Percentiles rank a stretch among this genome's conserved stretches.
Conservation (phyloP, 176 grass and related monocot genomes). For the Alopecurus myosuroides region DNA sequence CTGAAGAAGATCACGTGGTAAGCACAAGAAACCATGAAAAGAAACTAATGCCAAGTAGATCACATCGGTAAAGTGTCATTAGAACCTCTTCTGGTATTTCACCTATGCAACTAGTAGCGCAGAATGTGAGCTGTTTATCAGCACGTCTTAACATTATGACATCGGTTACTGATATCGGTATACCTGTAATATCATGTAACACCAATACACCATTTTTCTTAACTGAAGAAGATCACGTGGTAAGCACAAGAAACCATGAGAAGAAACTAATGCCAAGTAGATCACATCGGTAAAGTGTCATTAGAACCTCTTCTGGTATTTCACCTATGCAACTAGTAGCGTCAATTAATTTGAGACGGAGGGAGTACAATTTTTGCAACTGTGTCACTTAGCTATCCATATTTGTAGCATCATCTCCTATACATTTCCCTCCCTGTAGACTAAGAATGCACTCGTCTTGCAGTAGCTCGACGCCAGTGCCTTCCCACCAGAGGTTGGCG, state of each 20-base stretch:
- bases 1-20: neutral
- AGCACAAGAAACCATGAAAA: neutral
- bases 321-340: too few species aligned
- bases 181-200: neutral
- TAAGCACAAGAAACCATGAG: neutral
- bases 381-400: neutral
- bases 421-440: constrained; percentile 30
- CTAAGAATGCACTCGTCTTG: too few species aligned
- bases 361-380: too few species aligned
- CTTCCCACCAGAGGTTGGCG: too few species aligned
- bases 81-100: neutral
- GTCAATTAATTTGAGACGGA: too few species aligned
- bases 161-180: neutral
- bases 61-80: neutral
- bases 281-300: neutral
- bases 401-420: neutral
- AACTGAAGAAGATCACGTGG: neutral
- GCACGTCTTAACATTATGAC: too few species aligned
- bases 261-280: neutral
- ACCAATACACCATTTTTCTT: neutral
- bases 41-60: neutral
- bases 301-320: neutral
- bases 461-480: too few species aligned
- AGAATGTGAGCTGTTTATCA: too few species aligned
- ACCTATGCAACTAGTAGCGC: too few species aligned